Conservation (phyloP, 108 stramenopile genomes). For the Pseudonitzschia delicatissima region DNA sequence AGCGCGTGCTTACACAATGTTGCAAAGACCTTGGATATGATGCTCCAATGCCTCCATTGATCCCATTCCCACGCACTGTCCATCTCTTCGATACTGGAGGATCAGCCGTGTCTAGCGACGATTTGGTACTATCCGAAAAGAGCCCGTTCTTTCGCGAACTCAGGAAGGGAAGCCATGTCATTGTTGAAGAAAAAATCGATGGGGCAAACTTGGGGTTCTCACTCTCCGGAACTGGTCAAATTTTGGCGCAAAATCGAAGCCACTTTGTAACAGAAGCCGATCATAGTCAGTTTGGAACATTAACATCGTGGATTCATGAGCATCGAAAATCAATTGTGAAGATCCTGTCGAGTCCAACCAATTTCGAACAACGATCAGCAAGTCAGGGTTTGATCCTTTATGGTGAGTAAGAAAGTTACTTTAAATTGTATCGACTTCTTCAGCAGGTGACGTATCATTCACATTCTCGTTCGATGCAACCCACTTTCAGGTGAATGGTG, state of each 20-base stretch:
- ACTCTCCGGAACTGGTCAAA: conserved; percentile 4
- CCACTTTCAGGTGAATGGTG: conserved; percentile 54
- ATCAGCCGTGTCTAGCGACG: conserved; percentile 23
- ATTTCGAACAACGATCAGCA: neutral
- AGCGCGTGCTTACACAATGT: neutral
- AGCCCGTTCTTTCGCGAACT: neutral
- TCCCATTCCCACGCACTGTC: conserved; percentile 22
- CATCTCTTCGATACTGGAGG: conserved; percentile 35
- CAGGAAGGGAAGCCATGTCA: conserved; percentile 10
- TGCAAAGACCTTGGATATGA: neutral
- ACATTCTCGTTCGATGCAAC: neutral
- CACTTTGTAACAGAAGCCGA: conserved; percentile 36
- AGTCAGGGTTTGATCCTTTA: neutral
- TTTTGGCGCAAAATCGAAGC: conserved; percentile 44
- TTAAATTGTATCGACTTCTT: neutral
- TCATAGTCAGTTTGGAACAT: conserved; percentile 29
- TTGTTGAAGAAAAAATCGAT: conserved; percentile 56
- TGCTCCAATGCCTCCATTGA: conserved; percentile 15
- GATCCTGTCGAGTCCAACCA: conserved; percentile 2
- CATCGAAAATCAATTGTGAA: conserved; percentile 22
- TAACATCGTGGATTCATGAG: conserved; percentile 22
- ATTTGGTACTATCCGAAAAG: conserved; percentile 19
- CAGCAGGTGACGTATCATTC: neutral
- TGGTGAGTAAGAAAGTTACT: neutral
- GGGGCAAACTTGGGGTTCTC: conserved; percentile 56